Base-by-base conservation (phyloP, 2,329 filamentous ascomycete genomes). In the Trichoderma simmonsii region DNA sequence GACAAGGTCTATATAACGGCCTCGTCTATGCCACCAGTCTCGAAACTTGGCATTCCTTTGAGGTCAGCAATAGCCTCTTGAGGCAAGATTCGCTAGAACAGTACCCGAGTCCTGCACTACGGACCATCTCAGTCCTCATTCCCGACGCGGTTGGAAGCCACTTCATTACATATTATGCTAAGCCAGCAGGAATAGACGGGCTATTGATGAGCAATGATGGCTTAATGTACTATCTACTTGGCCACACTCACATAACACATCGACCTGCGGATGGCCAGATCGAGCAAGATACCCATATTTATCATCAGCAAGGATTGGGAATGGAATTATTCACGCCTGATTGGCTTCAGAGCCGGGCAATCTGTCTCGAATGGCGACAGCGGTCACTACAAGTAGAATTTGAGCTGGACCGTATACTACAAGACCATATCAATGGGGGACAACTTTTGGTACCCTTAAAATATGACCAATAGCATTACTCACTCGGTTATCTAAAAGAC, bases 301-400 rank as follows among this genome's bases (percentile, higher is more conserved):
- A 71, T 48, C 24, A 56, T 6, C 57, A 71, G 14, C 39, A 65
- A 39, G 59, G 34, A 1, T 21, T 56, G 2, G 24, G 5, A 8
- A 30, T 57, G 57, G 43, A 62, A 3, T 24, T 63, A 30, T 59
- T 71, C 21, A 56, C 69, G 1, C 30, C 34, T 21, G 69, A 71
- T 24, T 71, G 69, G 69, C 69, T 71, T 21, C 61, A 54, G n/a
- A 65, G 26, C 24, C 39, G 43, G 30, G 2, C 32, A 21, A 63
- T 59, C 9, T 39, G 57, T n/a, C 60, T 64, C 6, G 61, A 65
- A 1, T 71, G 61, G 69, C 30, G 32, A 9, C 69, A 43, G 7
- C 34, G 69, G 21, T 71, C 60, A 4, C 12, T 65, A 32, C 69
- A 66, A 24, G 60, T 66, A 32, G 60, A 71, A 12, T 71, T 71